phyloP scores from a whole-genome alignment of 2,329 filamentous ascomycete genomes.

The Aspergillus flavus region DNA sequence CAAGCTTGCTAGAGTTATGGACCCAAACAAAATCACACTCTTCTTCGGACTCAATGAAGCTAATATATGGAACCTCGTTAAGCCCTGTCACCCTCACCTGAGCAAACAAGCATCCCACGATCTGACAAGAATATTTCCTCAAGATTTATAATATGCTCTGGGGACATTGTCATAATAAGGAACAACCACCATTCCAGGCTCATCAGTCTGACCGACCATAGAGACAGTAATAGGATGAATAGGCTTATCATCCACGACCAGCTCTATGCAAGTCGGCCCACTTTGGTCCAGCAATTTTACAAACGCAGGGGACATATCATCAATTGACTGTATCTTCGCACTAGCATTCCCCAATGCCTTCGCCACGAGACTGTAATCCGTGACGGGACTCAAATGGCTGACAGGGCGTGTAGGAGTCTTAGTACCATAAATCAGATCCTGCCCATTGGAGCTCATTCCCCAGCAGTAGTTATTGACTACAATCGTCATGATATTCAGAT shows the following conservation, averaged over 20 bases:
- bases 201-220: neutral
- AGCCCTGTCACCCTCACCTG: too few species aligned
- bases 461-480: neutral
- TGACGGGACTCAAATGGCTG: neutral
- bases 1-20: neutral
- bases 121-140: rapidly evolving
- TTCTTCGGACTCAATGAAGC: neutral
- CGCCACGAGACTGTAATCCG: neutral
- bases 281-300: rapidly evolving
- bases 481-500: neutral
- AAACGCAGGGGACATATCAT: neutral
- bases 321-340: neutral
- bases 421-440: neutral
- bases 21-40: rapidly evolving
- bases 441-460: neutral
- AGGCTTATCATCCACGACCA: neutral
- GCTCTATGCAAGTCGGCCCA: neutral
- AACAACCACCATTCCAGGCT: neutral
- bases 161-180: neutral
- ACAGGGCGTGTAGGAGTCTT: neutral
- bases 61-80: neutral
- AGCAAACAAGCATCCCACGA: neutral
- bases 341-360: neutral
- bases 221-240: neutral
- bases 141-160: neutral